These are phyloP conservation scores for Ceratobasidium sp. DNA, from an alignment of 1,284 basidiomycete genomes.

Conservation along the genomic window DNA sequence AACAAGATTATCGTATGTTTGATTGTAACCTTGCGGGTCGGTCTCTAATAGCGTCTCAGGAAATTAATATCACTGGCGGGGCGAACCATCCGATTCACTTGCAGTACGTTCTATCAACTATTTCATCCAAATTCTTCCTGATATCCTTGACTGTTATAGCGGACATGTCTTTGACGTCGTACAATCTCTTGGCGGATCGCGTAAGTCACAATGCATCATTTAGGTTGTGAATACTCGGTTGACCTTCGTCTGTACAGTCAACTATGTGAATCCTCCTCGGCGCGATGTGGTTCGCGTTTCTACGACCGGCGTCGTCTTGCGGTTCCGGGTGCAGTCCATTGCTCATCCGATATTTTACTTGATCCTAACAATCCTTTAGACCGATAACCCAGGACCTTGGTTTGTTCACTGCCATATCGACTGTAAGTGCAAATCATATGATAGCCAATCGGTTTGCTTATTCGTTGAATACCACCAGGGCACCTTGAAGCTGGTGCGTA, in stretches of 20 bases:
- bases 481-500: constrained; percentile 39
- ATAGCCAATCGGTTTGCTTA: not conserved
- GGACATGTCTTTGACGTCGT: constrained; percentile 39
- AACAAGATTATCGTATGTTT: constrained; percentile 31
- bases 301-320: constrained; percentile 20
- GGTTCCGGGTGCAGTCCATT: constrained; percentile 16
- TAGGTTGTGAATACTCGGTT: not conserved
- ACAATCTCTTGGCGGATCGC: constrained; percentile 31
- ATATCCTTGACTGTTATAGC: not conserved
- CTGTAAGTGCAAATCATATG: constrained; percentile 1
- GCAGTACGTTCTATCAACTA: constrained; percentile 4
- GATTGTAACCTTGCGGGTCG: no score
- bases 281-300: constrained; percentile 44
- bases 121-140: not conserved
- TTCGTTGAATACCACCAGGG: not conserved
- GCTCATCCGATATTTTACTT: not conserved
- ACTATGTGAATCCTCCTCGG: constrained; percentile 39
- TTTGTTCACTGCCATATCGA: constrained; percentile 43
- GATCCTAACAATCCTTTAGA: not conserved
- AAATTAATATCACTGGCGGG: constrained; percentile 22
- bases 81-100: constrained; percentile 34
- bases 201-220: not conserved
- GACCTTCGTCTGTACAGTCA: not conserved
- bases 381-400: constrained; percentile 34
- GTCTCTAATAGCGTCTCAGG: not conserved